Percentiles rank a stretch among this genome's conserved stretches.
These are phyloP conservation scores for Petunia axillaris DNA, from an alignment of 257 asterid genomes.

Conservation along the genomic window DNA sequence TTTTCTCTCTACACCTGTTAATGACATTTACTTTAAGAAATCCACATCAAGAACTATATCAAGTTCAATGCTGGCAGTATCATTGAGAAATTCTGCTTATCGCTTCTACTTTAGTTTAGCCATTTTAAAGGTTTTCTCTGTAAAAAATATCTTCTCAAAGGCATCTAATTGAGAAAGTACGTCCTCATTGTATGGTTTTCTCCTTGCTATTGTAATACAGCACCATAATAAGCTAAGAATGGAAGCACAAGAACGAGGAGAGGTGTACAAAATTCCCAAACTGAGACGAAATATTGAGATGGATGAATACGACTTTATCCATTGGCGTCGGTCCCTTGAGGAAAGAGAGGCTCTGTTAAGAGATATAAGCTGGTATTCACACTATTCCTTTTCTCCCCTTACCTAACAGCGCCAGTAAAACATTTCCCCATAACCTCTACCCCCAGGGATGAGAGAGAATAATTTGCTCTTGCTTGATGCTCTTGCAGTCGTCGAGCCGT, in stretches of 20 bases:
- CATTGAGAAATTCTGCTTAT: not conserved
- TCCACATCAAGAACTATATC: not conserved
- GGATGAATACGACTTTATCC: slow-evolving; percentile 92
- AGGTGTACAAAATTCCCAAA: slow-evolving; percentile 62
- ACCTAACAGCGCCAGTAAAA: not conserved
- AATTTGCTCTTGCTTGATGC: slow-evolving; percentile 10
- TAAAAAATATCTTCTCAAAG: not conserved
- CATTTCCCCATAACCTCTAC: not conserved
- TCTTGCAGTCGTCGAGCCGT: slow-evolving; percentile 80
- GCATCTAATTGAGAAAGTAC: slow-evolving; percentile 8
- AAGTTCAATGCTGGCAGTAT: not conserved
- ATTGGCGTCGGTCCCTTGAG: slow-evolving; percentile 94
- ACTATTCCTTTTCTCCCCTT: not conserved
- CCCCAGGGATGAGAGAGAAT: not conserved
- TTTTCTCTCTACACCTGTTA: not conserved
- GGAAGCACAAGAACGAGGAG: slow-evolving; percentile 84
- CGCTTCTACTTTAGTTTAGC: not conserved
- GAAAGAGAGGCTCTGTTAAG: slow-evolving; percentile 94
- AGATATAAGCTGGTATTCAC: slow-evolving; percentile 83
- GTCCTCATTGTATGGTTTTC: not conserved
- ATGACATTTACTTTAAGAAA: not conserved
- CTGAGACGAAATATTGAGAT: slow-evolving; percentile 85
- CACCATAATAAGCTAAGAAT: slow-evolving; percentile 55
- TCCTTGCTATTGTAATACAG: slow-evolving; percentile 43
- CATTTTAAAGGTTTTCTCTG: not conserved